phyloP scores from a whole-genome alignment of 768 basidiomycete genomes.

The Russula brevipes region DNA sequence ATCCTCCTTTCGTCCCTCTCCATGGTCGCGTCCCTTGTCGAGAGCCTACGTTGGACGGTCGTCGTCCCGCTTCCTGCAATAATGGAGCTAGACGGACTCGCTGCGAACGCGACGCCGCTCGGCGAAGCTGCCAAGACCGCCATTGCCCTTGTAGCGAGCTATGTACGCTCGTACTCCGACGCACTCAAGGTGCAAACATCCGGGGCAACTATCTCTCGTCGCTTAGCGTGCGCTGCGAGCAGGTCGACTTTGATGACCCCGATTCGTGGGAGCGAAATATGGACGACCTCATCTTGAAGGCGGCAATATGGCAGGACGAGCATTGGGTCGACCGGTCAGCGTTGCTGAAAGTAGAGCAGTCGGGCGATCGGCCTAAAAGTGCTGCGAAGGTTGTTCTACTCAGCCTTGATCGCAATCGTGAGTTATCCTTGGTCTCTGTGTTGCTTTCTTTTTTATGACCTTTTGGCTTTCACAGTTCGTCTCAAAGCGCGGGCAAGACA shows the following conservation, averaged over 20 bases:
- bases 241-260: conserved; percentile 61
- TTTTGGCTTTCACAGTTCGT: conserved; percentile 52
- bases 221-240: conserved; percentile 77
- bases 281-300: conserved; percentile 93
- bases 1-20: conserved; percentile 81
- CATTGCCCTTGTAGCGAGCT: conserved; percentile 66
- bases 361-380: conserved; percentile 36
- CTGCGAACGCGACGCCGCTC: conserved; percentile 54
- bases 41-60: conserved; percentile 79
- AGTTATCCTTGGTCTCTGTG: conserved; percentile 29
- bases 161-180: conserved; percentile 64
- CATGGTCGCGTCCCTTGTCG: conserved; percentile 67
- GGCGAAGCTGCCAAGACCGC: conserved; percentile 72
- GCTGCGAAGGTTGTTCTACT: conserved; percentile 83
- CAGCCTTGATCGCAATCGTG: conserved; percentile 88
- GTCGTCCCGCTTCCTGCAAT: conserved; percentile 91
- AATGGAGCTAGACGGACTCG: conserved; percentile 95
- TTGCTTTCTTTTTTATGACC: neutral
- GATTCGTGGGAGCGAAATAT: conserved; percentile 62
- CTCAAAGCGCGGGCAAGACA: conserved; percentile 86
- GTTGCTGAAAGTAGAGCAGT: conserved; percentile 44
- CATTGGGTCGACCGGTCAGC: conserved; percentile 85
- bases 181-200: conserved; percentile 94
- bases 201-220: conserved; percentile 90
- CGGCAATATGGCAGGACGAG: conserved; percentile 89